Conservation (phyloP, 2,329 filamentous ascomycete species). For the Rugonectria rugulosa region DNA sequence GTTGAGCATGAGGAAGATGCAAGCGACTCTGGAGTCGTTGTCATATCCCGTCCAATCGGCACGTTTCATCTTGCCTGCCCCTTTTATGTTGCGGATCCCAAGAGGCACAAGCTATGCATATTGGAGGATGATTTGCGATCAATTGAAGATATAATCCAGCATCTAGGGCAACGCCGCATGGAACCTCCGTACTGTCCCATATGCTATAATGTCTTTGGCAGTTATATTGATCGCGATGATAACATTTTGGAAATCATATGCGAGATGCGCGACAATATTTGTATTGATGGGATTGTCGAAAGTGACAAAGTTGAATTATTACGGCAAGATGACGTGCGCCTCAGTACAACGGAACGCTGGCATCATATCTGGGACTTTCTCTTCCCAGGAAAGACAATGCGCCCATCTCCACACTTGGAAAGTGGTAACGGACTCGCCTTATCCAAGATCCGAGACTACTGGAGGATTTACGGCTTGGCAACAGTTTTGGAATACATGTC, state of each 20-base stretch:
- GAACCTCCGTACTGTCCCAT: neutral
- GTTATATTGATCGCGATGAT: neutral
- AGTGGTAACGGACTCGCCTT: neutral
- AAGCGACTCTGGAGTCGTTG: neutral
- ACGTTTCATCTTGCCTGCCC: slow-evolving; percentile 1
- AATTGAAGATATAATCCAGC: neutral
- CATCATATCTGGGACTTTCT: neutral
- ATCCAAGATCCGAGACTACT: neutral
- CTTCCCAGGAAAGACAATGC: neutral
- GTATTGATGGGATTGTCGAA: neutral
- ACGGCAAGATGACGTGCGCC: too few species aligned
- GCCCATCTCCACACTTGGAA: neutral
- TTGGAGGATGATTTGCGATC: neutral
- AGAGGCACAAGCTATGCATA: neutral
- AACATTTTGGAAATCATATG: neutral
- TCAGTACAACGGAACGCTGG: too few species aligned
- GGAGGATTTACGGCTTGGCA: neutral
- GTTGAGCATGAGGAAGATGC: neutral
- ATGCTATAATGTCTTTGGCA: neutral
- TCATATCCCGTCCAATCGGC: neutral
- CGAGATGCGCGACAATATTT: neutral
- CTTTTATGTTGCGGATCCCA: neutral
- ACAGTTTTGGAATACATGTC: too few species aligned
- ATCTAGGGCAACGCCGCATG: neutral
- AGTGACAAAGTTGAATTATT: too few species aligned